phyloP scores from a whole-genome alignment of 345 rosid species.

The Salix caprea region DNA sequence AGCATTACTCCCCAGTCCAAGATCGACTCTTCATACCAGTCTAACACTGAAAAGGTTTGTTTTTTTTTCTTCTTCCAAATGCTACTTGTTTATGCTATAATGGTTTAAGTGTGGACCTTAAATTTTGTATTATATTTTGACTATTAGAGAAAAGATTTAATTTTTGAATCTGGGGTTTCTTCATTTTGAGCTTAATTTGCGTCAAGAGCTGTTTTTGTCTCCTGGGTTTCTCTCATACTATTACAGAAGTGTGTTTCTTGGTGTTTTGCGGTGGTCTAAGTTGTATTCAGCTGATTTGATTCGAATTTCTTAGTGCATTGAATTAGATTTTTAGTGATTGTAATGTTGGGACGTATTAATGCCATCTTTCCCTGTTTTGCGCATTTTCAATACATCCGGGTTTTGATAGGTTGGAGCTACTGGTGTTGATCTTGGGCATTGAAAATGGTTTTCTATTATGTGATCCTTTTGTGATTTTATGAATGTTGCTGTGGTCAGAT shows the following conservation, averaged over 20 bases:
- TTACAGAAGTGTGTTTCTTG: background rate
- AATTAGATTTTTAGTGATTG: background rate
- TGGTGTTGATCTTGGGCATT: background rate
- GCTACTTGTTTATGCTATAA: background rate
- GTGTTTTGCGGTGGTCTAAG: background rate
- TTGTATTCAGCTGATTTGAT: background rate
- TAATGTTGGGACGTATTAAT: background rate
- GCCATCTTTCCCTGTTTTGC: background rate
- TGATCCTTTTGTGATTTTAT: background rate
- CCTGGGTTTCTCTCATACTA: background rate
- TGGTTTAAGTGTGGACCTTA: background rate
- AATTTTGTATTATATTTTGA: background rate
- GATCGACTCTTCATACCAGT: slow-evolving; percentile 80
- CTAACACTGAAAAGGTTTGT: slow-evolving; percentile 79
- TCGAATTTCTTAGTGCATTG: background rate
- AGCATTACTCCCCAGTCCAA: slow-evolving; percentile 82
- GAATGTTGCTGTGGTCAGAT: background rate
- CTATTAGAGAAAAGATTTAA: background rate
- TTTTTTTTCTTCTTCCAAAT: background rate
- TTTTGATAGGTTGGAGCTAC: background rate
- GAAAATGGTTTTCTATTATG: background rate
- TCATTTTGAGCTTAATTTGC: background rate
- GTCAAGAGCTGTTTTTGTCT: background rate
- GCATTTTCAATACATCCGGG: background rate
- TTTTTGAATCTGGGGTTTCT: slow-evolving; percentile 8